Percentiles rank a stretch among this genome's conserved stretches.
Evolutionary conservation across 345 rosid genomes (phyloP).

Genomic region (Trapa incisa): DNA sequence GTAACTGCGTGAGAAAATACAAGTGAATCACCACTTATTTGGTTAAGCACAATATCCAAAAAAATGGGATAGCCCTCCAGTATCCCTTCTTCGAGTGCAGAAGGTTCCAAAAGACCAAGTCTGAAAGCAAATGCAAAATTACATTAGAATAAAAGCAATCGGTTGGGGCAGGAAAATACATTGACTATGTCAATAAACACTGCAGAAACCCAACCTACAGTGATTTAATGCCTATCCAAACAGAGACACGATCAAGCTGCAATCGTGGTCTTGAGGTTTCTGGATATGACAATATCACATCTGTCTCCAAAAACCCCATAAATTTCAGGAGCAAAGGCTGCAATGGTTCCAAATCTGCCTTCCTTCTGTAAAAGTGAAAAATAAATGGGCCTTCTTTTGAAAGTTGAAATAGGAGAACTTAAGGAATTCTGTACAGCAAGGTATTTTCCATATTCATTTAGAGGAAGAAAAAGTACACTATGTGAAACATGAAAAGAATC

Average conservation of each 20-base stretch:
- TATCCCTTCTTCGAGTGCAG: slow-evolving; percentile 92
- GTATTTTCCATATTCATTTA: background rate
- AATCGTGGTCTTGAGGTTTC: slow-evolving; percentile 61
- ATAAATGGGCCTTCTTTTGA: slow-evolving; percentile 2
- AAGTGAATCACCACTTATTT: slow-evolving; percentile 71
- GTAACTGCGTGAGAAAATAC: slow-evolving; percentile 82
- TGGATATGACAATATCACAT: slow-evolving; percentile 44
- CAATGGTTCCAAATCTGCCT: slow-evolving; percentile 78
- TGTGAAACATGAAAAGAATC: background rate
- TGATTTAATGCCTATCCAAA: slow-evolving; percentile 94
- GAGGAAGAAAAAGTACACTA: background rate
- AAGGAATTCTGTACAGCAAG: background rate
- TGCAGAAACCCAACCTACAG: slow-evolving; percentile 34
- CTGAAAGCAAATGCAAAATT: slow-evolving; percentile 27
- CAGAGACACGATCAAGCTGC: slow-evolving; percentile 51
- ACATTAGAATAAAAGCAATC: slow-evolving; percentile 9
- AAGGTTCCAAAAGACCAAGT: slow-evolving; percentile 89
- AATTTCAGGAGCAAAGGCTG: slow-evolving; percentile 79
- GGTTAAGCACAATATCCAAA: slow-evolving; percentile 85
- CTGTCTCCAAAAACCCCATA: slow-evolving; percentile 69
- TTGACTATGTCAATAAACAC: slow-evolving; percentile 6
- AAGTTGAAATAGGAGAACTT: background rate
- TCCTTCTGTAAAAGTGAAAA: slow-evolving; percentile 44
- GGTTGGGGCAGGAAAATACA: slow-evolving; percentile 3
- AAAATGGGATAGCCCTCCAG: slow-evolving; percentile 86